A percentile compares a stretch with the other conserved stretches of the same genome.
phyloP scores from a whole-genome alignment of 192 early-diverging fungal genomes.

The Spinellus fusiger region DNA sequence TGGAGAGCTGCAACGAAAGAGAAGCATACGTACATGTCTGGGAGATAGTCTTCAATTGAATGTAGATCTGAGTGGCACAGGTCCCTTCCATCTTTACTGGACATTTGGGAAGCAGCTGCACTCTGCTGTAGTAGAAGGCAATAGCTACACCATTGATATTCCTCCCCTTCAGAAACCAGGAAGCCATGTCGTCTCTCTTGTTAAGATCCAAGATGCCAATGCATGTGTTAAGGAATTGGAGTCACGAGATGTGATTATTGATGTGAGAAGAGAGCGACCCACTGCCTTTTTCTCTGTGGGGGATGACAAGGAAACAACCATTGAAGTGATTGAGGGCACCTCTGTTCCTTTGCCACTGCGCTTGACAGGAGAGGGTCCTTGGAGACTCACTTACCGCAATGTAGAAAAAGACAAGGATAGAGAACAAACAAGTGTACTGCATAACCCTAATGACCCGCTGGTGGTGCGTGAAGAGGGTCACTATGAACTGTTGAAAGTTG shows the following conservation, averaged over 20 bases:
- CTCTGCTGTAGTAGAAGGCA: slow-evolving; percentile 18
- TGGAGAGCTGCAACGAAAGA: not conserved
- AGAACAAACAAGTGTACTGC: not conserved
- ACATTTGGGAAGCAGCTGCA: slow-evolving; percentile 21
- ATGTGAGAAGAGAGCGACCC: slow-evolving; percentile 39
- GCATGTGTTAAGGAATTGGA: slow-evolving; percentile 32
- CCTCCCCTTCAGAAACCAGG: slow-evolving; percentile 32
- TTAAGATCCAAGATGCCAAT: slow-evolving; percentile 34
- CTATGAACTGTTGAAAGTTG: slow-evolving; percentile 34
- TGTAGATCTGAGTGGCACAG: slow-evolving; percentile 30
- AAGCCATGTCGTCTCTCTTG: slow-evolving; percentile 33
- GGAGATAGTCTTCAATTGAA: slow-evolving; percentile 28
- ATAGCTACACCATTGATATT: slow-evolving; percentile 22
- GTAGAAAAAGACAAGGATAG: not conserved
- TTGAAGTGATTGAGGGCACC: slow-evolving; percentile 26
- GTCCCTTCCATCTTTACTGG: slow-evolving; percentile 33
- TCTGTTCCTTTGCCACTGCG: slow-evolving; percentile 32
- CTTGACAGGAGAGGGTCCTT: slow-evolving; percentile 38
- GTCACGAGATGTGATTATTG: slow-evolving; percentile 30
- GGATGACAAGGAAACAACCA: slow-evolving; percentile 2
- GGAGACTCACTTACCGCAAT: slow-evolving; percentile 34
- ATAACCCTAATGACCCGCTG: slow-evolving; percentile 27
- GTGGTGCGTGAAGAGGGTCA: slow-evolving; percentile 26
- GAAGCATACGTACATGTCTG: slow-evolving; percentile 27
- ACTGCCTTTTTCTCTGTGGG: slow-evolving; percentile 31